Percentiles rank a stretch among this genome's conserved stretches.
These are phyloP conservation scores for Emericellopsis atlantica DNA, from an alignment of 2,329 filamentous ascomycete species.

Conservation along the genomic window DNA sequence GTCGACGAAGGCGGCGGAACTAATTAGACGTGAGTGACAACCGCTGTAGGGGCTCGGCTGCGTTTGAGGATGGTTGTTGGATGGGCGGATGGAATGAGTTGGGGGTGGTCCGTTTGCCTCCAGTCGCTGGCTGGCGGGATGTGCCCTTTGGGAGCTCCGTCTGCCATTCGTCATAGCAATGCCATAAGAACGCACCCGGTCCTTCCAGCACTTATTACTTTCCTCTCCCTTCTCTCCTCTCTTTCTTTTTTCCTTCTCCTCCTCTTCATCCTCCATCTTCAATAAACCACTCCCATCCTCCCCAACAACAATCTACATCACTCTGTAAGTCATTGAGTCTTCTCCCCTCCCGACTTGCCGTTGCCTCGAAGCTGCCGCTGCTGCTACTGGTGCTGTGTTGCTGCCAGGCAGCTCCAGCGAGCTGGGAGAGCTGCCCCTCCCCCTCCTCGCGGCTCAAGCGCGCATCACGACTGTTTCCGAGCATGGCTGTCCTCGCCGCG, in stretches of 20 bases:
- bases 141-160: too few species aligned
- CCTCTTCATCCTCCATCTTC: slow-evolving; percentile 2
- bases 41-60: too few species aligned
- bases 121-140: too few species aligned
- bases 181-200: neutral
- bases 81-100: too few species aligned
- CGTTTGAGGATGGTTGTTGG: too few species aligned
- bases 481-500: too few species aligned
- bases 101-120: too few species aligned
- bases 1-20: too few species aligned
- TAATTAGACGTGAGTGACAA: too few species aligned
- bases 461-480: too few species aligned
- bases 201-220: neutral
- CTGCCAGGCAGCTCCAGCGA: neutral
- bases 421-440: neutral
- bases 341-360: slow-evolving; percentile 1
- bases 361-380: neutral
- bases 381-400: slow-evolving; percentile 1
- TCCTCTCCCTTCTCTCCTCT: neutral
- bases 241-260: slow-evolving; percentile 3
- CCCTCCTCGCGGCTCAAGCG: neutral
- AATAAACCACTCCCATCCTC: neutral
- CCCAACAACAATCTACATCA: neutral
- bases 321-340: neutral
- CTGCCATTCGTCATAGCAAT: neutral